Evolutionary conservation across 2,329 filamentous ascomycete species (phyloP).

Genomic region (Rhytidhysteron rufulum): DNA sequence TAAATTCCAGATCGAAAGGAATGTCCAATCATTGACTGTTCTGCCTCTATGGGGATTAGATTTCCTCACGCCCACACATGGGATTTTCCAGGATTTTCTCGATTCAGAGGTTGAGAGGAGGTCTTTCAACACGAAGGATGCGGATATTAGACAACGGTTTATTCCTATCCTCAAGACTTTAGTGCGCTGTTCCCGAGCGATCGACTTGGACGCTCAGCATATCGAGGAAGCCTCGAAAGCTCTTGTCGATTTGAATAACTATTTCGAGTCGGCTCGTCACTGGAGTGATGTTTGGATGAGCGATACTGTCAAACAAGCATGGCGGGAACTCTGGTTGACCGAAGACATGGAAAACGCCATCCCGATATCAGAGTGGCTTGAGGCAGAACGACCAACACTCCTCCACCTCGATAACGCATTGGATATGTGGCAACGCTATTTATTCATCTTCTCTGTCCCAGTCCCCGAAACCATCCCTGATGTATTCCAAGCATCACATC

Average conservation of each 20-base stretch:
- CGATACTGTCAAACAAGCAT: conserved; percentile 43
- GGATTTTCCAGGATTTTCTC: conserved; percentile 40
- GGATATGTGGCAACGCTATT: conserved; percentile 44
- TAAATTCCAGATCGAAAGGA: conserved; percentile 41
- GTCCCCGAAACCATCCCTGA: conserved; percentile 54
- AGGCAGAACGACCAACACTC: conserved; percentile 43
- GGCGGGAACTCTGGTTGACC: conserved; percentile 44
- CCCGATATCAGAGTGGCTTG: conserved; percentile 43
- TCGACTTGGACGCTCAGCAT: conserved; percentile 34
- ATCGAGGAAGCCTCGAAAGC: conserved; percentile 40
- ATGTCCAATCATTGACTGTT: conserved; percentile 40
- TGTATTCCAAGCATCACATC: conserved; percentile 61
- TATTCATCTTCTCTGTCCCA: conserved; percentile 56
- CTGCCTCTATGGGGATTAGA: conserved; percentile 42
- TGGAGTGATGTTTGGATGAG: conserved; percentile 48
- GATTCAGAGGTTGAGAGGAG: conserved; percentile 37
- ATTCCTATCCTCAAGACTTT: conserved; percentile 39
- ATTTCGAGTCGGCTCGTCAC: conserved; percentile 42
- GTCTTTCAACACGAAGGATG: conserved; percentile 29
- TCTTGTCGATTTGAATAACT: conserved; percentile 41
- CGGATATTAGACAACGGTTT: conserved; percentile 38
- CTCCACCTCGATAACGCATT: conserved; percentile 44
- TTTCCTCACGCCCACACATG: conserved; percentile 39
- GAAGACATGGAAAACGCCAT: conserved; percentile 41
- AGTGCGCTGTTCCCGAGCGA: conserved; percentile 36